A percentile compares a stretch with the other conserved stretches of the same genome.
These are phyloP conservation scores for Nothomitra cinnamomea DNA, from an alignment of 2,329 filamentous ascomycete genomes.

Conservation along the genomic window DNA sequence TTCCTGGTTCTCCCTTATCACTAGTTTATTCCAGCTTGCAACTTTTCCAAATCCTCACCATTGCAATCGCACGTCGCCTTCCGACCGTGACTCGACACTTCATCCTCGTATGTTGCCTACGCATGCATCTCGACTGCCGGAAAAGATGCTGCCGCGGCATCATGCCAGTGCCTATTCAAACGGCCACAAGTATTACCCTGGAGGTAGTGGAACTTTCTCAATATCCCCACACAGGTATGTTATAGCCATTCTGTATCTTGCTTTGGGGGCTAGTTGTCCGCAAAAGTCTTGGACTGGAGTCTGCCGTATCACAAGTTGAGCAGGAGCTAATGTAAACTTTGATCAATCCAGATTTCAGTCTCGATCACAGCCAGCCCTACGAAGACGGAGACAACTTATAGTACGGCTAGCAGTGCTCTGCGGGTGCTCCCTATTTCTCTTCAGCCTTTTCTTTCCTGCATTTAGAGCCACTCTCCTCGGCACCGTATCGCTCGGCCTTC, in stretches of 20 bases:
- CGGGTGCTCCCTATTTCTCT: slow-evolving; percentile 37
- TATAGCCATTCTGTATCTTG: not conserved
- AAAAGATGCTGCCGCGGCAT: slow-evolving; percentile 8
- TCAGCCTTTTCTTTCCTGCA: slow-evolving; percentile 62
- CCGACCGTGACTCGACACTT: not conserved
- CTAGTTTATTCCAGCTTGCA: not conserved
- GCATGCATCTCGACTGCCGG: slow-evolving; percentile 6
- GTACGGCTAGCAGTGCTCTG: slow-evolving; percentile 45
- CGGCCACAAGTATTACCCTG: not conserved
- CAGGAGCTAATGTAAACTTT: not conserved
- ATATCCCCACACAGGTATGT: slow-evolving; percentile 8
- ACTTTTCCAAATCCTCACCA: not conserved
- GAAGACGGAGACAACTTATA: slow-evolving; percentile 57
- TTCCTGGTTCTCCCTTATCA: not conserved
- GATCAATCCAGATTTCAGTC: slow-evolving; percentile 60
- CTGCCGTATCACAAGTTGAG: slow-evolving; percentile 9
- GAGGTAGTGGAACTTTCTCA: slow-evolving; percentile 6
- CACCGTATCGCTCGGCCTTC: slow-evolving; percentile 50
- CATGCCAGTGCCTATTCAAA: slow-evolving; percentile 5
- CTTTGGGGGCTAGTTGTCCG: not conserved
- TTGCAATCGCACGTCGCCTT: not conserved
- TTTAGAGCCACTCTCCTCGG: slow-evolving; percentile 45
- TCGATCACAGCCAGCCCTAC: slow-evolving; percentile 54
- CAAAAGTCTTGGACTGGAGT: slow-evolving; percentile 10
- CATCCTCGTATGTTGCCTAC: slow-evolving; percentile 5